Evolutionary conservation across 2,329 filamentous ascomycete species (phyloP).

Genomic region (Hypoxylon sp.): DNA sequence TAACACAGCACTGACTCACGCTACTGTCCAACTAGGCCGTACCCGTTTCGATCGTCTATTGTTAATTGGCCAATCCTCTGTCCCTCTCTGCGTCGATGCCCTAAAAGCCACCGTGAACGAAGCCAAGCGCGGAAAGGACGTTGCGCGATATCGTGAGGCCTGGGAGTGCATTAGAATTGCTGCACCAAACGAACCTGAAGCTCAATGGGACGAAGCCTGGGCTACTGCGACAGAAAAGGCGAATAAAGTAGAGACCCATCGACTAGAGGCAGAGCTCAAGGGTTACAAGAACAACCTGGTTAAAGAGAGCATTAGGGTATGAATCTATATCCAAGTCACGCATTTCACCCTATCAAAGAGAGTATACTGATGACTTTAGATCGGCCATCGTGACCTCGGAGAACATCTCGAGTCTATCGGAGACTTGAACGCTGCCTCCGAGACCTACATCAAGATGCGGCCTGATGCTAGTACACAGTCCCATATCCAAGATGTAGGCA

Average conservation of each 20-base stretch:
- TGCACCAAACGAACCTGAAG: constrained; percentile 76
- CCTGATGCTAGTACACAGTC: constrained; percentile 87
- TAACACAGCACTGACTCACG: constrained; percentile 14
- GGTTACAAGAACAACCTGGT: constrained; percentile 97
- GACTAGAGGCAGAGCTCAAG: constrained; percentile 87
- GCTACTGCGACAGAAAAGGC: constrained; percentile 74
- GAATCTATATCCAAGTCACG: constrained; percentile 44
- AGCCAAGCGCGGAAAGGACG: constrained; percentile 81
- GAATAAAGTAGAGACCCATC: constrained; percentile 77
- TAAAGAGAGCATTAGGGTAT: constrained; percentile 93
- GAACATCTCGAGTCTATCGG: constrained; percentile 85
- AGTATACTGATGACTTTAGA: constrained; percentile 65
- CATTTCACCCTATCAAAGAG: background rate
- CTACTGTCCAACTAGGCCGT: constrained; percentile 69
- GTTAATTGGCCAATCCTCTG: constrained; percentile 83
- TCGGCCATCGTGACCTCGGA: constrained; percentile 94
- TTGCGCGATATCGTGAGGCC: constrained; percentile 77
- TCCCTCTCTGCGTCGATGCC: constrained; percentile 82
- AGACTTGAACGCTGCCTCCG: constrained; percentile 77
- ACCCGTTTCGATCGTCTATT: constrained; percentile 85
- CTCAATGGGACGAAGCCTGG: constrained; percentile 79
- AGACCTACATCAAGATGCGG: constrained; percentile 87
- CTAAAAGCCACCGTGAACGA: constrained; percentile 81
- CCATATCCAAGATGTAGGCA: constrained; percentile 85
- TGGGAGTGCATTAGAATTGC: constrained; percentile 74